Base-by-base conservation (phyloP, 768 basidiomycete genomes). In the Boletellus ananas region DNA sequence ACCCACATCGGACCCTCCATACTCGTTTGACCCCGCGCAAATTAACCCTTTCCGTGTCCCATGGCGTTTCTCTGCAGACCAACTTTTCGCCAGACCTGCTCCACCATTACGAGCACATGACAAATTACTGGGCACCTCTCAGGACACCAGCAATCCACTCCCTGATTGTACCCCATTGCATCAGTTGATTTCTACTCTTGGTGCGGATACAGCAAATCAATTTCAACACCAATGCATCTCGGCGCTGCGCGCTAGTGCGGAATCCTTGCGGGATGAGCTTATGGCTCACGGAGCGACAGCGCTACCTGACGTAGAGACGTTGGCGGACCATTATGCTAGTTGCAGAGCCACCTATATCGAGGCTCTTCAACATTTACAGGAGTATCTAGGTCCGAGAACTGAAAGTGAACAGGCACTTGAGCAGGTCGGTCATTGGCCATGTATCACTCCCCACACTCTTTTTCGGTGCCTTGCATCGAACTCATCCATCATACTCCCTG, bases 391-490 rank as follows among this genome's bases (percentile, higher is more conserved):
- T 48, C 58, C 67, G 2, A 39, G 13, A 23, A 61, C 40, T 27
- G 8, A 17, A 9, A 49, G 49, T 3, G 67, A 70, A 50, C 29
- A 27, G 4, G 52, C 60, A 4, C 27, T 67, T 2, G 18, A 39
- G 12, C 31, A 37, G 16, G 53, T 65, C 0, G 67, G 67, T 9
- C 60, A 68, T 49, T 76, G 75, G 74, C 76, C 75, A 13, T 63
- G 67, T 4, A 44, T 72, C 16, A 70, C 70, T 4, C 21, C 59
- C 3, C 58, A 58, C 38, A 43, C 57, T 3, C 61, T 77, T 16
- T 58, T 76, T n/a, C 49, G 47, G 16, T 54, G 37, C 7, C 59
- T 76, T 37, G 62, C 67, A 9, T 65, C 62, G 12, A 54, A 60
- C 6, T 63, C 64, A 4, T 18, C 31, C 1, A 55, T 27, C 3